Evolutionary conservation across 202 grass and related monocot genomes (phyloP).

Genomic region (Alloteropsis angusta): DNA sequence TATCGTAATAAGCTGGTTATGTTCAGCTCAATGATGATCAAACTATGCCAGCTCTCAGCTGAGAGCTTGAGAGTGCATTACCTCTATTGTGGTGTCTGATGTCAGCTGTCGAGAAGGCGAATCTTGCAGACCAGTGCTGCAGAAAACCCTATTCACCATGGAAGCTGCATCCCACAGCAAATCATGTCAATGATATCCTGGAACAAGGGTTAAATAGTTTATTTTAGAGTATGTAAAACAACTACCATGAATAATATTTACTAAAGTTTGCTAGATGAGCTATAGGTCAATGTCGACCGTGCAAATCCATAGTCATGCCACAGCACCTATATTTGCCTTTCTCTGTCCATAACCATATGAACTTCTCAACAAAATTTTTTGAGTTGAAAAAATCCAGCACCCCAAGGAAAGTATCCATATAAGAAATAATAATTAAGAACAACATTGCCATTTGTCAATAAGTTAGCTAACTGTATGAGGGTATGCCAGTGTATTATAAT

Average conservation of each 20-base stretch:
- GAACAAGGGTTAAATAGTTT: slow-evolving; percentile 58
- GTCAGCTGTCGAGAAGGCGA: slow-evolving; percentile 53
- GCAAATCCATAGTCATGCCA: neutral
- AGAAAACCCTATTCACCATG: slow-evolving; percentile 94
- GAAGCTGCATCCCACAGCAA: slow-evolving; percentile 98
- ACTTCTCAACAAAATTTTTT: neutral
- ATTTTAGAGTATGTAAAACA: slow-evolving; percentile 38
- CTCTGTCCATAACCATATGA: neutral
- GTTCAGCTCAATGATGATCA: neutral
- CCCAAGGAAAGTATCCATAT: no score
- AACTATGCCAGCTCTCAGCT: neutral
- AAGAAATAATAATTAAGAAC: no score
- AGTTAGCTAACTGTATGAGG: no score
- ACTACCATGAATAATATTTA: neutral
- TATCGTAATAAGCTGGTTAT: neutral
- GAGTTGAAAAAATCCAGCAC: no score
- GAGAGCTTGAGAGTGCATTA: slow-evolving; percentile 17
- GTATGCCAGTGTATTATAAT: no score
- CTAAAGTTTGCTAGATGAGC: neutral
- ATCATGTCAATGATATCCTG: slow-evolving; percentile 92
- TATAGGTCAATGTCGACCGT: neutral
- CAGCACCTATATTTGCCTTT: neutral
- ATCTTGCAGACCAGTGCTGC: slow-evolving; percentile 36
- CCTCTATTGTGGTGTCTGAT: slow-evolving; percentile 89
- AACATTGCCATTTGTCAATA: no score